Evolutionary conservation across 2,329 filamentous ascomycete genomes (phyloP).

Genomic region (Diaporthe batatas): DNA sequence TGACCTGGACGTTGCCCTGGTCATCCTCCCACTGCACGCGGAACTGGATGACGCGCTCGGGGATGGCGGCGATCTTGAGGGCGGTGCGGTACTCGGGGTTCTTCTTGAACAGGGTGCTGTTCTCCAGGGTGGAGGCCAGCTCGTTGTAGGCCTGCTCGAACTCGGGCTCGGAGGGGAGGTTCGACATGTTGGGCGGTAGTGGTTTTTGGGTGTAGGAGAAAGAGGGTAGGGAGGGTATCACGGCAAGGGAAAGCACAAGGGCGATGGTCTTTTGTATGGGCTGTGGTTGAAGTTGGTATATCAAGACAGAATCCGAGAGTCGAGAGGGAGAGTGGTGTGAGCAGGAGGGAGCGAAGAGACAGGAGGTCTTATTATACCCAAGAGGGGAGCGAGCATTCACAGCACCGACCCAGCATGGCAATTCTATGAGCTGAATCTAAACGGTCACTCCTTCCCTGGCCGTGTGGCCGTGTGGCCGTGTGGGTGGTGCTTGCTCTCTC

Average conservation of each 20-base stretch:
- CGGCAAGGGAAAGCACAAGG: background rate
- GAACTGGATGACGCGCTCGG: conserved; percentile 97
- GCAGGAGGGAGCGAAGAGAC: conserved; percentile 18
- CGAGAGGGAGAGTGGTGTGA: background rate
- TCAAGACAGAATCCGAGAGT: conserved; percentile 18
- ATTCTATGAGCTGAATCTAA: conserved; percentile 29
- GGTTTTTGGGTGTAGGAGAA: background rate
- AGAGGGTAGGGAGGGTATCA: background rate
- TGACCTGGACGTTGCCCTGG: conserved; percentile 88
- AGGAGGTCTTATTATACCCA: conserved; percentile 34
- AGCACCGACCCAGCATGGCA: conserved; percentile 7
- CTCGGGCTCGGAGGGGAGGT: conserved; percentile 90
- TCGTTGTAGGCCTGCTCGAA: conserved; percentile 99
- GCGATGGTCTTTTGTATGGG: background rate
- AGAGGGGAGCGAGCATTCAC: background rate
- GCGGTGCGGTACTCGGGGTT: conserved; percentile 95
- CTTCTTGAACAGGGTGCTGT: conserved; percentile 92
- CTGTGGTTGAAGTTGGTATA: conserved; percentile 2
- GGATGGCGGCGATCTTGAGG: conserved; percentile 87
- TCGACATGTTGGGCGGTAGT: conserved; percentile 73
- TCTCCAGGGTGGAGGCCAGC: conserved; percentile 93
- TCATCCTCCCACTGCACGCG: conserved; percentile 97
- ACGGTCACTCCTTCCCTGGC: conserved; percentile 27
- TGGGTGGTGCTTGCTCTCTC: background rate
- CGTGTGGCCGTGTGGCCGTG: background rate